Evolutionary conservation across 495 filamentous ascomycete genomes (phyloP), one percentile per base, ranked within the genome.

Genomic region (Hyphodiscus hymeniophilus): DNA sequence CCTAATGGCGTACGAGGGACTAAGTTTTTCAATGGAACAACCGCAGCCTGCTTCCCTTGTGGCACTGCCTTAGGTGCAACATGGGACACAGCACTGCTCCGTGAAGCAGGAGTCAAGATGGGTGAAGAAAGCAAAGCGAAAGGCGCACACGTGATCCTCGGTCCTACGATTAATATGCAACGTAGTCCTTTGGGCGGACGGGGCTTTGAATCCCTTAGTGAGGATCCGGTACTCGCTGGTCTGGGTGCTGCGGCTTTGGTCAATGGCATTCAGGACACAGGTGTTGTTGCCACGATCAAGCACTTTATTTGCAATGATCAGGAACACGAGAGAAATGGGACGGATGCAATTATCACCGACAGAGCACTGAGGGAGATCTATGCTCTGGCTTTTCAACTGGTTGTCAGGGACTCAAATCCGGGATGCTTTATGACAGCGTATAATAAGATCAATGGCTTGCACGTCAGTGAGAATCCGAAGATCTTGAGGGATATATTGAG

Each of bases 221-320:
- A 89, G 55, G 86, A 91, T 58, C 84, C 85, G 7, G 66, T 83
- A 7, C 69, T 91, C 2, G 76, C 84, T 3, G 86, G 86, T 0
- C 71, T 72, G 4, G 65, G 83, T 18, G 84, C 85, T 16, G 84
- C 81, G 0, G 66, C 78, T 34, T 67, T 84, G 24, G 76, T 80
- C 49, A 78, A 77, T 52, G 84, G 84, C 10, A 74, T 91, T 32
- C 82, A 91, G 60, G 73, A 72, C 26, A 82, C 76, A 31, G 81
- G 82, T 2, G 75, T 89, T 18, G 77, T 76, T 18, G 81, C 84
- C 0, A 85, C 81, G 1, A 66, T 87, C 40, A 91, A 89, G 70
- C 86, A 91, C 59, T 91, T 86, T 57, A 79, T 85, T n/a, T 81
- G 77, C 52, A 91, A 89, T 60, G 86, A 89, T 56, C 81, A 84